Conservation (phyloP, 805 yeast species). For the Saturnispora halmiae region DNA sequence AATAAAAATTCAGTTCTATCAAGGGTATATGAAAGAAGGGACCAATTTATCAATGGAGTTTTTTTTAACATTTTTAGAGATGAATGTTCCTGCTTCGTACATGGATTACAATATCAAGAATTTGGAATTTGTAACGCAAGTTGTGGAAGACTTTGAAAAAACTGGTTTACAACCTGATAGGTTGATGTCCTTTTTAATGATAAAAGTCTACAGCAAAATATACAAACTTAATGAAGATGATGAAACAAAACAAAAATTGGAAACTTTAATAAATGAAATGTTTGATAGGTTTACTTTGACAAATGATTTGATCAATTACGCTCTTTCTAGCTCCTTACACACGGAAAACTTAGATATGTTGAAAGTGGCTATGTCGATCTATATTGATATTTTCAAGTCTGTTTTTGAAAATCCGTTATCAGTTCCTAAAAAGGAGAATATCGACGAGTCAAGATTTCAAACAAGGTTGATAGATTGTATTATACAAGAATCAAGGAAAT, state of each 20-base stretch:
- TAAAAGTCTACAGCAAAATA: conserved; percentile 7
- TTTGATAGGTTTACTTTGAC: not conserved
- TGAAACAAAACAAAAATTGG: not conserved
- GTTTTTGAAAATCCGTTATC: not conserved
- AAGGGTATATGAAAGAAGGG: not conserved
- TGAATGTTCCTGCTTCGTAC: conserved; percentile 8
- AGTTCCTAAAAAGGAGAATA: not conserved
- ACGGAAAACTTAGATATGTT: not conserved
- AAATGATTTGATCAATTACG: conserved; percentile 2
- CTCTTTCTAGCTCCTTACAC: not conserved
- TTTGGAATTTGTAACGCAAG: conserved; percentile 2
- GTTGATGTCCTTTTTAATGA: conserved; percentile 6
- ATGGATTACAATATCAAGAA: not conserved
- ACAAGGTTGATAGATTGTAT: conserved; percentile 3
- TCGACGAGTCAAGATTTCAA: not conserved
- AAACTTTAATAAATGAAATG: not conserved
- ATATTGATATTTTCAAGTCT: not conserved
- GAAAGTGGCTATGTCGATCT: not conserved
- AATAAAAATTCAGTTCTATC: conserved; percentile 4
- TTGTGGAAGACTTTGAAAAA: conserved; percentile 7
- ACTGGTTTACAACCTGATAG: conserved; percentile 6
- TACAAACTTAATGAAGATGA: not conserved
- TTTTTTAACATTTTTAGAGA: conserved; percentile 5
- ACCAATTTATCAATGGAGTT: not conserved
- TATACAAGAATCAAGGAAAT: not conserved